Evolutionary conservation across 305 asterid species (phyloP).

Genomic region (Solanum hybrid): DNA sequence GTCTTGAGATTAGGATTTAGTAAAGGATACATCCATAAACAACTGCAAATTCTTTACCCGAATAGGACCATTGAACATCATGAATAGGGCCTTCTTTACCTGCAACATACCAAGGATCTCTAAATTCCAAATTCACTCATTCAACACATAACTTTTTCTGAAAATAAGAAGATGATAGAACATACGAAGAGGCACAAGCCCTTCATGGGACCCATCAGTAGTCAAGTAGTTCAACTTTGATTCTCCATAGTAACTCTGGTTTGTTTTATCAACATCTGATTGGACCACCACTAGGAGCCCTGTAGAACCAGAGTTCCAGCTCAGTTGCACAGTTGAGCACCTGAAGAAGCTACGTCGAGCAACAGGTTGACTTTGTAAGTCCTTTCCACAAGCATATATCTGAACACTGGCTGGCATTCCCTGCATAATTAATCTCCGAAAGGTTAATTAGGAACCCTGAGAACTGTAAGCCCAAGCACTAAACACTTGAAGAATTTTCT

Average conservation of each 20-base stretch:
- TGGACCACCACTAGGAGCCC: constrained; percentile 85
- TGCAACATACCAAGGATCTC: constrained; percentile 24
- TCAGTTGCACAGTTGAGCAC: constrained; percentile 77
- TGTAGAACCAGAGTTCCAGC: constrained; percentile 77
- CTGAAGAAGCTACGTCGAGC: constrained; percentile 92
- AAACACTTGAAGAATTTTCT: not conserved
- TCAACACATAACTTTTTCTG: not conserved
- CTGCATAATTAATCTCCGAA: constrained; percentile 24
- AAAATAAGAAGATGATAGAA: not conserved
- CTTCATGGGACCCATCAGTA: constrained; percentile 85
- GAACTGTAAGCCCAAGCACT: not conserved
- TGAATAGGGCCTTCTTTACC: constrained; percentile 99
- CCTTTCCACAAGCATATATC: constrained; percentile 64
- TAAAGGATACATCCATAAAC: constrained; percentile 96
- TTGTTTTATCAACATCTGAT: constrained; percentile 97
- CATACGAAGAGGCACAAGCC: constrained; percentile 92
- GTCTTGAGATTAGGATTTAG: not conserved
- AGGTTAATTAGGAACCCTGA: not conserved
- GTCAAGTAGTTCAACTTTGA: constrained; percentile 88
- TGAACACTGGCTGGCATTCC: constrained; percentile 99
- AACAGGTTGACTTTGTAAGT: constrained; percentile 63
- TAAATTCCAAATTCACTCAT: not conserved
- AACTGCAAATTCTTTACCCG: constrained; percentile 94
- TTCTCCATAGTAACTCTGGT: constrained; percentile 98
- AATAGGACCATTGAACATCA: constrained; percentile 92